phyloP scores from a whole-genome alignment of 2,329 filamentous ascomycete species.

The Fusarium sp. region DNA sequence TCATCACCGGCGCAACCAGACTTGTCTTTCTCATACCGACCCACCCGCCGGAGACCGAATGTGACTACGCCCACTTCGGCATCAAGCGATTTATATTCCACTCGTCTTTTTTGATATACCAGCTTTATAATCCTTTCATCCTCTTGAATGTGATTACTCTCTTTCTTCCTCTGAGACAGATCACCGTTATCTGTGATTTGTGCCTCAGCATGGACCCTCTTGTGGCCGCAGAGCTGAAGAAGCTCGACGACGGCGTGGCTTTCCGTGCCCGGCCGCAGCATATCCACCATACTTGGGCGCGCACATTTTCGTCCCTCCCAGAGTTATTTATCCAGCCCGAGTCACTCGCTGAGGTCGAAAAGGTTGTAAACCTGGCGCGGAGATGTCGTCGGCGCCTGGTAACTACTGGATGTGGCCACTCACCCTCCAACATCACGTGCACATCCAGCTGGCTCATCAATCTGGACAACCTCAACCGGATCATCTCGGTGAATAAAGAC shows the following conservation, averaged over 20 bases:
- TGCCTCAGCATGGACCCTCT: slow-evolving; percentile 55
- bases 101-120: slow-evolving; percentile 26
- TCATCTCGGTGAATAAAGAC: slow-evolving; percentile 77
- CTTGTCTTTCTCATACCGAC: slow-evolving; percentile 30
- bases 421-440: slow-evolving; percentile 90
- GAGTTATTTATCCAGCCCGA: slow-evolving; percentile 92
- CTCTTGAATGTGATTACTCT: slow-evolving; percentile 1
- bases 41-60: slow-evolving; percentile 35
- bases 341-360: slow-evolving; percentile 83
- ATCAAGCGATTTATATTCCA: slow-evolving; percentile 36
- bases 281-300: slow-evolving; percentile 92
- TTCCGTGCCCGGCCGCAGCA: slow-evolving; percentile 82
- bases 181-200: not conserved
- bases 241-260: slow-evolving; percentile 64
- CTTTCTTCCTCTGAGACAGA: not conserved
- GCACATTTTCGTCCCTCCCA: slow-evolving; percentile 88
- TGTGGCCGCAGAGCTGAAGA: slow-evolving; percentile 53
- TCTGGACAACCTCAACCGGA: slow-evolving; percentile 82
- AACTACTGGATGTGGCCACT: slow-evolving; percentile 91
- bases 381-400: slow-evolving; percentile 85
- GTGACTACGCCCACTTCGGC: slow-evolving; percentile 44
- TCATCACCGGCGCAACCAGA: slow-evolving; percentile 10
- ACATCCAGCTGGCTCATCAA: slow-evolving; percentile 96
- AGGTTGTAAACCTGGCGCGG: slow-evolving; percentile 83
- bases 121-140: slow-evolving; percentile 17